These are phyloP conservation scores for Selaginella tamariscina DNA, from an alignment of 75 land plant species.

Conservation along the genomic window DNA sequence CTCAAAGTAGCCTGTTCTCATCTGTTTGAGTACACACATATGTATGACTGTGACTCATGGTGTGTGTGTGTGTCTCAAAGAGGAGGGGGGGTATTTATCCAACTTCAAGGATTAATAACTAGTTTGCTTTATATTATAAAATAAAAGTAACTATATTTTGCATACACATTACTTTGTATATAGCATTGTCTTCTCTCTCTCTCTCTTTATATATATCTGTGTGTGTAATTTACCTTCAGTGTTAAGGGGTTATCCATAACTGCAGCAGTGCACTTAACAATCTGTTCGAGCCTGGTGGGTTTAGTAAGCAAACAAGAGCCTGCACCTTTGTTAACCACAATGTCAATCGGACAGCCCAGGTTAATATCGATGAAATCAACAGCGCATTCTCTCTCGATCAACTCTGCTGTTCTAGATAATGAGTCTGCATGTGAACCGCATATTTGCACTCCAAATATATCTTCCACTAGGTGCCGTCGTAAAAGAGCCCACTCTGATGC, in stretches of 20 bases:
- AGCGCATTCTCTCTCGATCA: constrained; percentile 66
- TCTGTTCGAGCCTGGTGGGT: constrained; percentile 60
- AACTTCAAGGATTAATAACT: too few species aligned
- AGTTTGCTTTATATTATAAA: too few species aligned
- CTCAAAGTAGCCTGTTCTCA: constrained; percentile 84
- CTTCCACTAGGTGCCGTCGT: constrained; percentile 80
- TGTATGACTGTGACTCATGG: too few species aligned
- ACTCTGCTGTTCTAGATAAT: constrained; percentile 80
- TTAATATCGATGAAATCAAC: constrained; percentile 95
- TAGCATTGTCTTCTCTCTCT: too few species aligned
- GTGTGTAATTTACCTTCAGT: constrained; percentile 89
- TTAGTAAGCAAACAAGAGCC: constrained; percentile 89
- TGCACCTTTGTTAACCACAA: constrained; percentile 94
- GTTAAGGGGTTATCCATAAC: constrained; percentile 66
- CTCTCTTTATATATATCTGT: too few species aligned
- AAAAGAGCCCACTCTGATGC: constrained; percentile 99
- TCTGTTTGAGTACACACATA: constrained; percentile 30
- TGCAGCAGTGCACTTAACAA: constrained; percentile 47
- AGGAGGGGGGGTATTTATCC: too few species aligned
- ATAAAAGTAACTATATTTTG: too few species aligned
- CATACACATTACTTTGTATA: too few species aligned
- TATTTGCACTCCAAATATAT: constrained; percentile 93
- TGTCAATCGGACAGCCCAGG: constrained; percentile 96
- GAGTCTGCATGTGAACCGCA: constrained; percentile 93
- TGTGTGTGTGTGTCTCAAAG: too few species aligned